phyloP scores from a whole-genome alignment of 352 stramenopile genomes.

The Thalassiosira livingstoniorum region DNA sequence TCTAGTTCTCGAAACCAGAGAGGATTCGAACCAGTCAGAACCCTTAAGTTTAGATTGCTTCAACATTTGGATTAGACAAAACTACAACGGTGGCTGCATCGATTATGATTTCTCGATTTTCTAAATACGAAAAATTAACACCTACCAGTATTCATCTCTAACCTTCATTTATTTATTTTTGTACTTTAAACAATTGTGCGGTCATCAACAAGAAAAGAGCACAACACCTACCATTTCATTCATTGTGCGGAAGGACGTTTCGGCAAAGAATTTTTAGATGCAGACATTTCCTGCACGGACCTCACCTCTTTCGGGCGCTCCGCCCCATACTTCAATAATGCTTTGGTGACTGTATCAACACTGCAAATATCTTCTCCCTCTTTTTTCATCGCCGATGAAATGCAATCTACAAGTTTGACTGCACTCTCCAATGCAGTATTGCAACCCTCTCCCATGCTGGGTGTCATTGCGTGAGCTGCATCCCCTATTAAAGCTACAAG shows the following conservation, averaged over 20 bases:
- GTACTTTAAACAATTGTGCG: no score
- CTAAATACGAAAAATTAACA: no score
- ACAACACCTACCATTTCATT: not conserved
- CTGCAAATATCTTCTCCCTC: conserved; percentile 20
- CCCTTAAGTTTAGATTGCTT: no score
- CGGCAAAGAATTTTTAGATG: no score
- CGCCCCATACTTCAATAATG: not conserved
- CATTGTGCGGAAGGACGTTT: not conserved
- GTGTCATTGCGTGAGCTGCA: conserved; percentile 44
- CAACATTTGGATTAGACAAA: no score
- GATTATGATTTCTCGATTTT: no score
- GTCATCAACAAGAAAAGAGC: no score
- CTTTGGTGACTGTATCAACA: not conserved
- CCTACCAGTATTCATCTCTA: no score
- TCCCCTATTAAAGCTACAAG: conserved; percentile 37
- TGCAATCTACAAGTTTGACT: conserved; percentile 37
- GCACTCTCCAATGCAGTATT: conserved; percentile 46
- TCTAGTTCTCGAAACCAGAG: no score
- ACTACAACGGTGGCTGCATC: no score
- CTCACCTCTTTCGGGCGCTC: not conserved
- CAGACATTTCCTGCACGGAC: conserved; percentile 2
- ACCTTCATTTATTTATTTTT: no score
- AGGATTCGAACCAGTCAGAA: no score
- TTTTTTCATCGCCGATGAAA: conserved; percentile 22
- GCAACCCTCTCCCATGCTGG: conserved; percentile 43